Percentiles rank a stretch among this genome's conserved stretches.
phyloP scores from a whole-genome alignment of 345 rosid genomes.

The Hevea brasiliensis region DNA sequence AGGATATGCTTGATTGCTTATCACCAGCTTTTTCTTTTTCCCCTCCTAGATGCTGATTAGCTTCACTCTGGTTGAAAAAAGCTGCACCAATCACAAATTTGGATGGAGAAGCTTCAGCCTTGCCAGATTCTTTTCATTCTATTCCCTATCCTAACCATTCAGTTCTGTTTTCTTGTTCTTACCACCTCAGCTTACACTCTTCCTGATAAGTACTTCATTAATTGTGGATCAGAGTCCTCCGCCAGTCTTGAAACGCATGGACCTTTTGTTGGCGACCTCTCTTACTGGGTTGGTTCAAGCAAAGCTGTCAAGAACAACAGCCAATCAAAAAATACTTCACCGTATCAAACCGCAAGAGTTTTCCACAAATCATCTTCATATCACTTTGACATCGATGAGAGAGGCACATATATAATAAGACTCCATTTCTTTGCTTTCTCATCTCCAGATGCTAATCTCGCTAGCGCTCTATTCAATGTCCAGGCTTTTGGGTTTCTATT shows the following conservation, averaged over 20 bases:
- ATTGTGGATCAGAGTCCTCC: constrained; percentile 11
- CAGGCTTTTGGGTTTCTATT: constrained; percentile 12
- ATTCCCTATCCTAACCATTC: not conserved
- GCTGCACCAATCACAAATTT: not conserved
- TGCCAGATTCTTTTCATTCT: not conserved
- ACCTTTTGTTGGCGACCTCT: not conserved
- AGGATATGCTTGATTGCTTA: not conserved
- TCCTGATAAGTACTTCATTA: not conserved
- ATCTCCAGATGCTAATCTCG: not conserved
- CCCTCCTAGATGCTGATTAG: not conserved
- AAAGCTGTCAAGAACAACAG: constrained; percentile 1
- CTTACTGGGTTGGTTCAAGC: not conserved
- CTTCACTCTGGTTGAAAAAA: not conserved
- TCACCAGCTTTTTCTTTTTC: not conserved
- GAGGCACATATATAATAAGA: constrained; percentile 17
- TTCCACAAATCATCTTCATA: constrained; percentile 15
- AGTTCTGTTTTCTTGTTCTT: not conserved
- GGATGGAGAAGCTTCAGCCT: constrained; percentile 5
- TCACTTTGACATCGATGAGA: not conserved
- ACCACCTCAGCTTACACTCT: constrained; percentile 12
- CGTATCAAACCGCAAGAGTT: constrained; percentile 24
- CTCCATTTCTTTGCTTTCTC: constrained; percentile 28
- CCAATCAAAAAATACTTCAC: constrained; percentile 2
- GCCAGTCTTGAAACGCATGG: no score
- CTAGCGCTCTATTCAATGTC: constrained; percentile 18